Base-by-base conservation (phyloP, 768 basidiomycete genomes). In the Heimioporus sp. region DNA sequence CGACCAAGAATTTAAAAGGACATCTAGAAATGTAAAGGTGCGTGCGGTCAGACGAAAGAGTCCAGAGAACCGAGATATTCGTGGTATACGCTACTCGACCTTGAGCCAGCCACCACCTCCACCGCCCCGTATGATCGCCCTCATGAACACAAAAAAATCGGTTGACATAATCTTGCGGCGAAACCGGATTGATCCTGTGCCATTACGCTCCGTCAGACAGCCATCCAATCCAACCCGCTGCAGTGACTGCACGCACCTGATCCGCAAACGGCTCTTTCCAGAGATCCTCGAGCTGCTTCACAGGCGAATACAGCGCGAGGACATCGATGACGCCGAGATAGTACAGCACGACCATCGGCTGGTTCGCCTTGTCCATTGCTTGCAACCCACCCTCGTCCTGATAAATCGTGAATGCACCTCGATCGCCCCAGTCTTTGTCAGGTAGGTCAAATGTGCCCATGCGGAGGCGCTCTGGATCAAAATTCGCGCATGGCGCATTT, bases 281-380 rank as follows among this genome's bases (percentile, higher is more conserved):
- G 51, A 92, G 74, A 69, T 91, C 87, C 70, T 99, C 97, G 17
- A 86, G 49, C 66, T 82, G 83, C 78, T 99, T 99, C 54, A 80
- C 59, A 17, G 67, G 58, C 17, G 77, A 81, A 67, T 92, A 99
- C n/a, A 95, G 96, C 21, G 97, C 98, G 53, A 95, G 73, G 57
- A 98, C 98, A 70, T 99, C 97, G 63, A 98, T 99, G 48, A 99
- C 81, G 20, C 97, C 96, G 10, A 98, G 76, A 68, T 98, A 98
- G 69, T 96, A 97, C 49, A 97, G 87, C 43, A 82, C 82, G 57
- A 87, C 86, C 71, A 86, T 69, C 2, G 76, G 69, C 17, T 80
- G 76, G 67, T 98, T 96, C 10, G 69, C 71, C 61, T 98, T 95
- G 67, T 95, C 85, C 16, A 95, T 97, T 32, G 94, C 92, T 32